Evolutionary conservation across 805 yeast genomes (phyloP), one percentile per base, ranked within the genome.

Genomic region (Wickerhamiella hasegawae): DNA sequence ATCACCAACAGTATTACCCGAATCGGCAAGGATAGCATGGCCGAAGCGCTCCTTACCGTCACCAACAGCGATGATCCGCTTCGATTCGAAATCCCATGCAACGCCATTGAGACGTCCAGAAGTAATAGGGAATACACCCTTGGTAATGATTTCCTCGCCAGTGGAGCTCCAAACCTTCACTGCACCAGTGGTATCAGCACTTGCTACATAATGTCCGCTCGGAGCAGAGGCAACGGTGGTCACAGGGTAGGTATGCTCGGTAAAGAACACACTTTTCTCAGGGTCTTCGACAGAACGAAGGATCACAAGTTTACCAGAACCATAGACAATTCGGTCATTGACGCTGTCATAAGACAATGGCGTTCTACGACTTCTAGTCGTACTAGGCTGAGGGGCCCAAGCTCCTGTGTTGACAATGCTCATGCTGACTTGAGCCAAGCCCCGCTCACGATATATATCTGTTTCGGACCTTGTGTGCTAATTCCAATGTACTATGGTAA

Each of bases 1-100:
- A 52, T 90, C 97, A 37, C 98, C 99, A 30, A 90, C 74, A n/a
- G 95, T 73, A 57, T 90, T 90, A 41, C 98, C 98, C 1, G 94
- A 70, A 52, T 90, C 99, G 69, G 78, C 79, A 5, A 94, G 73
- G 54, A 87, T 82, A 43, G 92, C 84, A 46, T 79, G 94, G 5
- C 97, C 98, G 51, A 71, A 85, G 41, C 79, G 69, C 47, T 84
- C 95, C 45, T 77, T 77, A 33, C 97, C 98, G 46, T 80, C 77
- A 37, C 98, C 98, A 9, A 85, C 97, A 1, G 94, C 94, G 51
- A 90, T 81, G 35, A 90, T 61, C 45, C 98, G 69, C 40, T 73
- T 64, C 32, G 75, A 72, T 50, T 87, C 98, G 19, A 76, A 76
- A 54, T 90, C 97, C 97, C 97, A 87, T 1, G 82, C 76, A 41